These are phyloP conservation scores for Metschnikowia colocasiae DNA, from an alignment of 805 yeast species.

Conservation along the genomic window DNA sequence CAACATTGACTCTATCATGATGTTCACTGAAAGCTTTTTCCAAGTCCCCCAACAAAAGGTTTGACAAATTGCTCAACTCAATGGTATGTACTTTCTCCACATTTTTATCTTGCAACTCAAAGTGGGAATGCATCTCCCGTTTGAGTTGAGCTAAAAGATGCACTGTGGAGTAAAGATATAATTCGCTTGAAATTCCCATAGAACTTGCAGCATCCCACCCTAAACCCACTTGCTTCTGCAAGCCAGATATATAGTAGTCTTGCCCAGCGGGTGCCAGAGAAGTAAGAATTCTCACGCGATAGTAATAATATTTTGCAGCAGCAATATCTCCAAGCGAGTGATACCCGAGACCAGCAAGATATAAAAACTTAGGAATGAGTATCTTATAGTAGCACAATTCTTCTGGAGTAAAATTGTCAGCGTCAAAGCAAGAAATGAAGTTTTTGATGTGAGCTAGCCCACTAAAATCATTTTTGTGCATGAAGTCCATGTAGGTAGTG, in stretches of 20 bases:
- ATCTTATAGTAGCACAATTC: constrained; percentile 36
- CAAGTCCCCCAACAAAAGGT: neutral
- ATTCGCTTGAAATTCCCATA: constrained; percentile 24
- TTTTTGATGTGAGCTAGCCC: constrained; percentile 23
- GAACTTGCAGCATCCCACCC: constrained; percentile 23
- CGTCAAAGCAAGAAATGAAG: constrained; percentile 36
- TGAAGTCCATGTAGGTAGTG: constrained; percentile 35
- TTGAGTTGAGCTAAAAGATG: constrained; percentile 24
- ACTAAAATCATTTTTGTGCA: constrained; percentile 22
- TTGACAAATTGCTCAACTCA: neutral
- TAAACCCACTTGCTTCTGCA: constrained; percentile 20
- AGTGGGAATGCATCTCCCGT: neutral
- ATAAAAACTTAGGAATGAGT: constrained; percentile 36
- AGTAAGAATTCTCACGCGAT: constrained; percentile 26
- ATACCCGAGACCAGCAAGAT: constrained; percentile 37
- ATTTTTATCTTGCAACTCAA: neutral
- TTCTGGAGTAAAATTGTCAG: constrained; percentile 34
- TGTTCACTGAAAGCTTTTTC: neutral
- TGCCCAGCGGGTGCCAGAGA: neutral
- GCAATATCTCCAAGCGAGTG: constrained; percentile 36
- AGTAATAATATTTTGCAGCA: constrained; percentile 39
- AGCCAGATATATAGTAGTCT: neutral
- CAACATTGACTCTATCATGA: neutral
- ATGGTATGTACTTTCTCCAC: neutral
- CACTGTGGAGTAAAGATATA: constrained; percentile 27